Evolutionary conservation across 2,329 filamentous ascomycete species (phyloP), one percentile per base, ranked within the genome.

Genomic region (Pseudogymnoascus sp.): DNA sequence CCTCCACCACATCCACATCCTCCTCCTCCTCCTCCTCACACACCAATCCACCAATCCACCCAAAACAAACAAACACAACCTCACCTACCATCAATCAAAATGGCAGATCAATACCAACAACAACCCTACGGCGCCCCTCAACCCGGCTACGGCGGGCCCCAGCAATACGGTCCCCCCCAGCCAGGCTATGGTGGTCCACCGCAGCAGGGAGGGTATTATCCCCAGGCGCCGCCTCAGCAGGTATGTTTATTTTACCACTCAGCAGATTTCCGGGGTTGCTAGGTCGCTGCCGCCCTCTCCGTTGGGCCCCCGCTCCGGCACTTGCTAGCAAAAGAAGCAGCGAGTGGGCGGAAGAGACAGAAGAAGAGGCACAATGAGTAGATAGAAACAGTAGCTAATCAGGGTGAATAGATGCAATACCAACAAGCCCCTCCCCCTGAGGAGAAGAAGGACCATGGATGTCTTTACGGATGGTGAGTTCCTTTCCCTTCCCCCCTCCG

Each of bases 361-460:
- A 16, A 40, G 37, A 7, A 5, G 12, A 37, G 11, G 60, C 6
- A 29, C 18, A 26, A 40, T 2, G 11, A 26, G 29, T 2, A 23
- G 36, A 45, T 29, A 7, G 29, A 45, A 18, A 4, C 21, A 26
- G 12, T 34, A 16, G 11, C 47, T 31, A 51, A n/a, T 16, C 3
- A 34, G n/a, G 18, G 61, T 36, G 11, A 45, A 42, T 31, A 62
- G 61, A 62, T 62, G 61, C 37, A 51, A 31, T 62, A 62, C 47
- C 61, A 62, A 54, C 39, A 47, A 29, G n/a, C 61, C 34, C 61
- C 61, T 54, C 40, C 61, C 18, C 61, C 61, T 7, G 12, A 18
- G n/a, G 8, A 26, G 14, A 18, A 62, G 26, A 62, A 62, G 14
- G 42, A 40, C 12, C 61, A 34, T 12, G 61, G 61, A 7, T 62